Evolutionary conservation across 2,329 filamentous ascomycete genomes (phyloP), one percentile per base, ranked within the genome.

Genomic region (Aspergillus floridensis): DNA sequence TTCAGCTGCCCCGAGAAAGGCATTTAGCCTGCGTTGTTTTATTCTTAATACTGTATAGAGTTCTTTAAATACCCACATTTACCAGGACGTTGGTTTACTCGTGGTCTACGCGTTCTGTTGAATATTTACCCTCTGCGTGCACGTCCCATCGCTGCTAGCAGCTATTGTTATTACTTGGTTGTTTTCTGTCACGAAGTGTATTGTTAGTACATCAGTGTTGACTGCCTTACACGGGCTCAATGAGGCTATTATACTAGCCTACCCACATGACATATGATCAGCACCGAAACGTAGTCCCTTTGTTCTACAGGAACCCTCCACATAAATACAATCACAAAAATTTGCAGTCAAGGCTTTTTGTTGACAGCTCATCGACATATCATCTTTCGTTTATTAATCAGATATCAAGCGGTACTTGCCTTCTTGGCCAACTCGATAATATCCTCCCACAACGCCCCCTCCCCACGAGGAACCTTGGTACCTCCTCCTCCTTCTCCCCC

Each of bases 361-460:
- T 16, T 29, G 26, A 29, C 32, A 35, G 4, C 10, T 16, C 32
- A 35, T 35, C 3, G 16, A 12, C 38, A 16, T 35, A 12, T 19
- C 38, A 19, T 19, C n/a, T 41, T 14, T 7, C 12, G 2, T 56
- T 44, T 26, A 11, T 3, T 35, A 12, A 16, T 2, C 48, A 35
- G 29, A 22, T 19, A 35, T 22, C 24, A 52, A 38, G 19, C 47
- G 22, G 49, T 32, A 6, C 41, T 22, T 11, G 22, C 44, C 56
- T 49, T 57, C 29, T 58, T 60, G 22, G 63, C 60, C 19, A 44
- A 44, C 38, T 19, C 63, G 60, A 78, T 69, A 21, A 77, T 61
- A 70, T 78, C 75, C 52, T 77, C 74, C 76, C 76, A 78, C 6
- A 65, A 59, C 21, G 68, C 65, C 11, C 64, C 65, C 0, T 66